phyloP scores from a whole-genome alignment of 2,329 filamentous ascomycete genomes.

The Cyclaneusma minus region DNA sequence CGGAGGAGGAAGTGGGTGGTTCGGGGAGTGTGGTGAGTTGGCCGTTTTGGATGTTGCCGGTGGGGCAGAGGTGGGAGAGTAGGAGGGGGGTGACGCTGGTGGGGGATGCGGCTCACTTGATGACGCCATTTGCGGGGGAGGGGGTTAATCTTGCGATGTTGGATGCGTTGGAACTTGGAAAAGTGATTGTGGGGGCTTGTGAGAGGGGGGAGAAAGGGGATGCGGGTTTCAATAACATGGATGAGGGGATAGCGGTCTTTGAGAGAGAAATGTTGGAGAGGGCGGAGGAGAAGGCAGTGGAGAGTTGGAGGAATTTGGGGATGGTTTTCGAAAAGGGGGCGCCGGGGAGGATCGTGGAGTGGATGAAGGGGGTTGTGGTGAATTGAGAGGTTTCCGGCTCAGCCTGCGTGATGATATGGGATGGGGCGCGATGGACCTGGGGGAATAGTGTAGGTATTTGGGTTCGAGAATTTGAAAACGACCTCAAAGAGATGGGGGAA shows the following conservation, averaged over 20 bases:
- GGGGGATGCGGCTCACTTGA: constrained; percentile 33
- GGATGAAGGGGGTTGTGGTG: too few species aligned
- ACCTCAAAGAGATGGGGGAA: too few species aligned
- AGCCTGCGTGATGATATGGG: too few species aligned
- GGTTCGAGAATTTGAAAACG: too few species aligned
- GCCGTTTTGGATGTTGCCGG: constrained; percentile 31
- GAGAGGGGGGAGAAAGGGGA: constrained; percentile 4
- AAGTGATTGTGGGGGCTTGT: constrained; percentile 14
- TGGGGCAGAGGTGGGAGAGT: constrained; percentile 24
- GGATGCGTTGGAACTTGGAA: constrained; percentile 26
- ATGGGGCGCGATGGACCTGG: too few species aligned
- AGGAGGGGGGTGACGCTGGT: constrained; percentile 27
- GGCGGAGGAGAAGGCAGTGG: constrained; percentile 8
- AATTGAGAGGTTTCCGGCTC: too few species aligned
- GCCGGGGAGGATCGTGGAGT: background rate
- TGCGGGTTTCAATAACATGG: constrained; percentile 4
- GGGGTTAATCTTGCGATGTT: constrained; percentile 31
- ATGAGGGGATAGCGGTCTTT: constrained; percentile 8
- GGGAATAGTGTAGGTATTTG: too few species aligned
- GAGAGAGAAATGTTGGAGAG: constrained; percentile 10
- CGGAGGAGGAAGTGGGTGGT: constrained; percentile 22
- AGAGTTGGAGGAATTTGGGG: constrained; percentile 8
- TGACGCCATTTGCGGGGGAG: constrained; percentile 30
- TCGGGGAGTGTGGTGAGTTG: constrained; percentile 32
- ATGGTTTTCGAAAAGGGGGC: constrained; percentile 8